Evolutionary conservation across 177 flowering plant genomes (phyloP).

Genomic region (Vitis hybrid): DNA sequence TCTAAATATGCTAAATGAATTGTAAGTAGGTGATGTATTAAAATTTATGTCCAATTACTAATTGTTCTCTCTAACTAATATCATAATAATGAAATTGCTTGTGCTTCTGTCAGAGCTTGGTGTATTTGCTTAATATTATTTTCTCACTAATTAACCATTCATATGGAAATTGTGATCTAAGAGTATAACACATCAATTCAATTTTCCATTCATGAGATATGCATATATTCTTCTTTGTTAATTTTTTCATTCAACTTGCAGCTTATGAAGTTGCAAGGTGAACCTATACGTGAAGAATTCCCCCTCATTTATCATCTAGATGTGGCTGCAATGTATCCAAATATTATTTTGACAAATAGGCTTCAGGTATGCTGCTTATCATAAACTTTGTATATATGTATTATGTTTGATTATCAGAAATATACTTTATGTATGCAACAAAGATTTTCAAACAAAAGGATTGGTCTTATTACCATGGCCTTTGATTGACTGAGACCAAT

Average conservation of each 20-base stretch:
- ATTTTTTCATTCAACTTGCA: constrained; percentile 29
- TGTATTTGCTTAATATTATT: background rate
- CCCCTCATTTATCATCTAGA: constrained; percentile 98
- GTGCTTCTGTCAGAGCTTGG: background rate
- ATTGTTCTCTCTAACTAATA: background rate
- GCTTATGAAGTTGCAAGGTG: constrained; percentile 74
- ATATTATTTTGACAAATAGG: constrained; percentile 95
- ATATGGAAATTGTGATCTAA: background rate
- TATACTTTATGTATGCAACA: background rate
- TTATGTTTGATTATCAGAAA: background rate
- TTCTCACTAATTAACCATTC: background rate
- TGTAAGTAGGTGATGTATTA: background rate
- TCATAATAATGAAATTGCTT: background rate
- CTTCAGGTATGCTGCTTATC: constrained; percentile 70
- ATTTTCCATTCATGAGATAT: background rate
- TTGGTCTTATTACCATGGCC: no score
- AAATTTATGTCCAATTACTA: background rate
- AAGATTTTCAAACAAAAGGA: no score
- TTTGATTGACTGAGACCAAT: no score
- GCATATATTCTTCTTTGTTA: background rate
- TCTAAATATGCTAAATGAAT: background rate
- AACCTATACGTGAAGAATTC: constrained; percentile 78
- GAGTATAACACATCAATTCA: background rate
- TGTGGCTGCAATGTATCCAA: constrained; percentile 99
- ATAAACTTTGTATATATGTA: background rate